phyloP scores from a whole-genome alignment of 2,329 filamentous ascomycete genomes.

The Gaeumannomyces sp. region DNA sequence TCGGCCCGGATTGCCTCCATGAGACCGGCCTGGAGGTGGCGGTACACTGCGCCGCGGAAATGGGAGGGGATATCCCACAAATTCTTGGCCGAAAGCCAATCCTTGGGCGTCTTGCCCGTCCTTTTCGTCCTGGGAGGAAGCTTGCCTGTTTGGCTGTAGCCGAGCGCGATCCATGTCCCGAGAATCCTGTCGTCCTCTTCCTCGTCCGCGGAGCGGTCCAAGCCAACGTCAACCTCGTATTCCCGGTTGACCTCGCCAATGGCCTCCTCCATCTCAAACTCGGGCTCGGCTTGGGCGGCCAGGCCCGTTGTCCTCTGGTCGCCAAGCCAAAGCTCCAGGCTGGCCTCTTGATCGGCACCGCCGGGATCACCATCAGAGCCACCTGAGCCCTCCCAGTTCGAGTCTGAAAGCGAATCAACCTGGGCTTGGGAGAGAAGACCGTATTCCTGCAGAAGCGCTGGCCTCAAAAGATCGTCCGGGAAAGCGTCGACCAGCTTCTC shows the following conservation, averaged over 20 bases:
- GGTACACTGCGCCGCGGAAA: slow-evolving; percentile 60
- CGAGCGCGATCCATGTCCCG: slow-evolving; percentile 37
- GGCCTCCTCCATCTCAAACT: slow-evolving; percentile 40
- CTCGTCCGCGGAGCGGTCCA: slow-evolving; percentile 29
- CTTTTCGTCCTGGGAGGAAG: slow-evolving; percentile 15
- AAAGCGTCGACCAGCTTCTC: slow-evolving; percentile 34
- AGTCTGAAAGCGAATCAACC: slow-evolving; percentile 51
- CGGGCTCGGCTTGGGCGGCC: slow-evolving; percentile 22
- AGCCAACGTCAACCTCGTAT: slow-evolving; percentile 38
- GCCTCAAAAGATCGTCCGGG: slow-evolving; percentile 41
- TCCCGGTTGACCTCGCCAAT: slow-evolving; percentile 44
- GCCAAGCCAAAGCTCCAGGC: slow-evolving; percentile 38
- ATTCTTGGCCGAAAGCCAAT: slow-evolving; percentile 32
- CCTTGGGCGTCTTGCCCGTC: slow-evolving; percentile 14
- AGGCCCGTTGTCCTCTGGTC: slow-evolving; percentile 40
- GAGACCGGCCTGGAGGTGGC: slow-evolving; percentile 50
- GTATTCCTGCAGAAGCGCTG: slow-evolving; percentile 45
- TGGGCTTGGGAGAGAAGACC: slow-evolving; percentile 59
- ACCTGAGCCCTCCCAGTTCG: slow-evolving; percentile 27
- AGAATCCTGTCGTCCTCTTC: slow-evolving; percentile 33
- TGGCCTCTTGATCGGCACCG: slow-evolving; percentile 14
- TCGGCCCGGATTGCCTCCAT: slow-evolving; percentile 39
- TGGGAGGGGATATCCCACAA: slow-evolving; percentile 53
- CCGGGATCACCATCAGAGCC: background rate
- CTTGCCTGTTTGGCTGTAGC: slow-evolving; percentile 33